Conservation (phyloP, 139 green algal species). For the Chlorella sp. region DNA sequence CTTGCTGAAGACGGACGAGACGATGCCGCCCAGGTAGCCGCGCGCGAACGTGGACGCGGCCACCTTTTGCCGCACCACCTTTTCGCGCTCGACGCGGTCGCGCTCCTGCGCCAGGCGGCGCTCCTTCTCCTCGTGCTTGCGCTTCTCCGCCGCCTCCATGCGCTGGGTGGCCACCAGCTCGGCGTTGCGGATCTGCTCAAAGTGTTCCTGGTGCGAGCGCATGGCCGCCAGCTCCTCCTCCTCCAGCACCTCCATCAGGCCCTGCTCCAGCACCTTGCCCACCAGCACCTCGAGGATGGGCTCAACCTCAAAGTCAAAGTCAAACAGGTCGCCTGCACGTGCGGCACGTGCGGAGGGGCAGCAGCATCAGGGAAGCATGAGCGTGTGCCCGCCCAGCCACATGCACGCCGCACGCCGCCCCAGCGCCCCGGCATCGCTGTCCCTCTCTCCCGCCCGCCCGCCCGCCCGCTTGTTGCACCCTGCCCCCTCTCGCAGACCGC, state of each 20-base stretch:
- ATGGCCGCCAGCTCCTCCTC: slow-evolving; percentile 84
- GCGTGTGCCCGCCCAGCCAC: too few species aligned
- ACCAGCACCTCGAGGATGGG: slow-evolving; percentile 81
- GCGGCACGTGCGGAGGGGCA: too few species aligned
- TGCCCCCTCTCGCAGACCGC: not conserved
- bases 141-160: slow-evolving; percentile 77
- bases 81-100: slow-evolving; percentile 57
- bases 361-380: not conserved
- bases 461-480: too few species aligned
- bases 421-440: too few species aligned
- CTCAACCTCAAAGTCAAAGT: slow-evolving; percentile 91
- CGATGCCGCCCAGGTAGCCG: slow-evolving; percentile 73
- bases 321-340: slow-evolving; percentile 81
- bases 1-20: slow-evolving; percentile 56
- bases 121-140: slow-evolving; percentile 79
- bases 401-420: too few species aligned
- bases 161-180: slow-evolving; percentile 77
- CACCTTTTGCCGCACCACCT: slow-evolving; percentile 26
- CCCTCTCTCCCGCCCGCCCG: too few species aligned
- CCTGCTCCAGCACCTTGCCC: slow-evolving; percentile 84
- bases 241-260: slow-evolving; percentile 83
- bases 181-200: slow-evolving; percentile 69
- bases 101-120: slow-evolving; percentile 51
- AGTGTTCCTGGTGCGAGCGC: slow-evolving; percentile 71
- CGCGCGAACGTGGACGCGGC: slow-evolving; percentile 47